Evolutionary conservation across 192 early-diverging fungal genomes (phyloP).

Genomic region (Piromyces finnis): DNA sequence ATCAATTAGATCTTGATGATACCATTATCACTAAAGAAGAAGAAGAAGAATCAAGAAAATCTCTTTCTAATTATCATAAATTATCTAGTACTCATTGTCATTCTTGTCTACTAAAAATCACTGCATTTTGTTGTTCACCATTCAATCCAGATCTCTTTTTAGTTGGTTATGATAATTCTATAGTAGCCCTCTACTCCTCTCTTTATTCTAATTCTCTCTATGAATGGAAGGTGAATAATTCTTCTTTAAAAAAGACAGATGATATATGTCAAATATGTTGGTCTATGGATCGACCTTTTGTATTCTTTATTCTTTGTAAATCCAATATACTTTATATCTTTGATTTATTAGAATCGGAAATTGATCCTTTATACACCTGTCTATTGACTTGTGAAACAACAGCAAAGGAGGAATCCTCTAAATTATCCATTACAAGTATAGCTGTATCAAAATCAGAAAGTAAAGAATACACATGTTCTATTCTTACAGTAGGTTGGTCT

Average conservation of each 20-base stretch:
- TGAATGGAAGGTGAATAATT: neutral
- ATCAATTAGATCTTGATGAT: neutral
- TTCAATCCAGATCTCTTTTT: neutral
- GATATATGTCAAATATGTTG: neutral
- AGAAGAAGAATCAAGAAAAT: neutral
- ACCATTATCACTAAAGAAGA: neutral
- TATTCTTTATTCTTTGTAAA: neutral
- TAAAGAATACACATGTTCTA: neutral
- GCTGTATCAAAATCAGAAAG: neutral
- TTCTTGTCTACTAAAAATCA: neutral
- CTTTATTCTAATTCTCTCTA: neutral
- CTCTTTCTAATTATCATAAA: neutral
- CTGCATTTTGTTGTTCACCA: neutral
- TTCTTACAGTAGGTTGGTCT: neutral
- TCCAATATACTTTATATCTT: neutral
- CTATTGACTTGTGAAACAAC: neutral
- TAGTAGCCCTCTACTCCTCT: neutral
- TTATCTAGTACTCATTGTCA: neutral
- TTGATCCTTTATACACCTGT: neutral
- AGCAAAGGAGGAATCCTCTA: too few relatives aligned
- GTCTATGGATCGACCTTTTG: neutral
- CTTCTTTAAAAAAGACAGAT: neutral
- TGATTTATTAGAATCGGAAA: neutral
- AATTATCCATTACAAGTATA: neutral
- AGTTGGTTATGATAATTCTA: neutral